A percentile compares a stretch with the other conserved stretches of the same genome.
Evolutionary conservation across 768 basidiomycete species (phyloP).

Genomic region (Amanita fuliginea): DNA sequence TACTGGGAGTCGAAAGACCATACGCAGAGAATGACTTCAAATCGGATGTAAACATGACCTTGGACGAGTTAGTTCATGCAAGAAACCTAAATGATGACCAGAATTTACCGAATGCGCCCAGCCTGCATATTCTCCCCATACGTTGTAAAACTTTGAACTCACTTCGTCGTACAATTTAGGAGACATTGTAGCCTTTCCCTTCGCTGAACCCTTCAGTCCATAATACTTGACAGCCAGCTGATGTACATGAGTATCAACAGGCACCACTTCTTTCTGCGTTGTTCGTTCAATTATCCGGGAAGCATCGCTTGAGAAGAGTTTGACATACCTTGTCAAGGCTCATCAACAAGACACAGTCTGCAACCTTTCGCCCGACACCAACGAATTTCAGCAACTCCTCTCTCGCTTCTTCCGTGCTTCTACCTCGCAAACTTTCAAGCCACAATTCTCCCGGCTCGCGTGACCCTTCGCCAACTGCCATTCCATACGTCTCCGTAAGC

Average conservation of each 20-base stretch:
- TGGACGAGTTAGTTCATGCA: background rate
- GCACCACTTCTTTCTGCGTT: conserved; percentile 68
- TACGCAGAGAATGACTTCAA: conserved; percentile 56
- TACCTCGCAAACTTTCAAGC: conserved; percentile 41
- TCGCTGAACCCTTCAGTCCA: conserved; percentile 38
- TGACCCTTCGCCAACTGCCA: conserved; percentile 9
- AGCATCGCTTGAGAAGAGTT: background rate
- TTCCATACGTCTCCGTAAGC: conserved; percentile 48
- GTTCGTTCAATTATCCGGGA: background rate
- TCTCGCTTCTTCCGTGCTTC: conserved; percentile 49
- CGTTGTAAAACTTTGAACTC: conserved; percentile 39
- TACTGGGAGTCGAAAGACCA: conserved; percentile 17
- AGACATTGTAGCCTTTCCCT: conserved; percentile 51
- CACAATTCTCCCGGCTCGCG: conserved; percentile 48
- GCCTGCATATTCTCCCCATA: conserved; percentile 83
- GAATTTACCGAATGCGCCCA: conserved; percentile 76
- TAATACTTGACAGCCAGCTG: conserved; percentile 82
- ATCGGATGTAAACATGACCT: conserved; percentile 73
- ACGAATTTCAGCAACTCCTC: conserved; percentile 69
- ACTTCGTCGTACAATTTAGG: conserved; percentile 71
- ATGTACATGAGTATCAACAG: conserved; percentile 92
- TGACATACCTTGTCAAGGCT: conserved; percentile 70
- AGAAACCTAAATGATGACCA: background rate
- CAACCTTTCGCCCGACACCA: conserved; percentile 94
- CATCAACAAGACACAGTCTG: conserved; percentile 91